Evolutionary conservation across 1,284 basidiomycete species (phyloP).

Genomic region (Cutaneotrichosporon curvatum): DNA sequence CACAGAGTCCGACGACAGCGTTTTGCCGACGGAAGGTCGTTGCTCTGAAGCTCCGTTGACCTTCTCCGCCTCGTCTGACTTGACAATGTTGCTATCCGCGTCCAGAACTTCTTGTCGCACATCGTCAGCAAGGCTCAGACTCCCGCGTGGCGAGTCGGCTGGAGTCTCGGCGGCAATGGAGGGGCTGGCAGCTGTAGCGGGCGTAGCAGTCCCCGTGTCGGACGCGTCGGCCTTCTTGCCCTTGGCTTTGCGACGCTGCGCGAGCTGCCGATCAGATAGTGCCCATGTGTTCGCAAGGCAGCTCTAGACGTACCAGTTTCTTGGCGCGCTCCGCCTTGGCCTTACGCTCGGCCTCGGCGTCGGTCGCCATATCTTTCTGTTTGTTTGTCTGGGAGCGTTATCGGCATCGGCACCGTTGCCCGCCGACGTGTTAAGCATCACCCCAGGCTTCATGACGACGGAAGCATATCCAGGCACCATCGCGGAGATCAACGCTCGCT

Average conservation of each 20-base stretch:
- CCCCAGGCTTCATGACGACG: too few relatives aligned
- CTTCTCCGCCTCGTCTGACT: neutral
- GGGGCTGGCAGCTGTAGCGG: slow-evolving; percentile 8
- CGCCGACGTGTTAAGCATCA: too few relatives aligned
- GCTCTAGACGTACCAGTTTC: slow-evolving; percentile 32
- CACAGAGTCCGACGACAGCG: neutral
- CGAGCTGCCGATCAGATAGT: slow-evolving; percentile 16
- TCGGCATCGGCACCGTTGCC: too few relatives aligned
- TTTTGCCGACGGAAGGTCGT: neutral
- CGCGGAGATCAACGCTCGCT: too few relatives aligned
- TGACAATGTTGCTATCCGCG: slow-evolving; percentile 1
- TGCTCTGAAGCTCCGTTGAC: neutral
- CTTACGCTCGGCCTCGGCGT: slow-evolving; percentile 33
- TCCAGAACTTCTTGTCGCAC: slow-evolving; percentile 2
- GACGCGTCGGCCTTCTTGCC: slow-evolving; percentile 20
- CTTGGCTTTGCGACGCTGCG: slow-evolving; percentile 27
- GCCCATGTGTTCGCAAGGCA: too few relatives aligned
- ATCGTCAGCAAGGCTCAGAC: slow-evolving; percentile 23
- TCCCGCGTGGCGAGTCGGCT: slow-evolving; percentile 24
- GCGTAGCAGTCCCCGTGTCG: slow-evolving; percentile 3
- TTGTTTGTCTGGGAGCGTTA: too few relatives aligned
- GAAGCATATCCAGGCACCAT: too few relatives aligned
- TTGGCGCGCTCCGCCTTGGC: slow-evolving; percentile 42
- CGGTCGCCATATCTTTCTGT: neutral
- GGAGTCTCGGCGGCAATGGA: slow-evolving; percentile 5